Evolutionary conservation across 2,329 filamentous ascomycete genomes (phyloP), one percentile per base, ranked within the genome.

Genomic region (Monosporascus sp.): DNA sequence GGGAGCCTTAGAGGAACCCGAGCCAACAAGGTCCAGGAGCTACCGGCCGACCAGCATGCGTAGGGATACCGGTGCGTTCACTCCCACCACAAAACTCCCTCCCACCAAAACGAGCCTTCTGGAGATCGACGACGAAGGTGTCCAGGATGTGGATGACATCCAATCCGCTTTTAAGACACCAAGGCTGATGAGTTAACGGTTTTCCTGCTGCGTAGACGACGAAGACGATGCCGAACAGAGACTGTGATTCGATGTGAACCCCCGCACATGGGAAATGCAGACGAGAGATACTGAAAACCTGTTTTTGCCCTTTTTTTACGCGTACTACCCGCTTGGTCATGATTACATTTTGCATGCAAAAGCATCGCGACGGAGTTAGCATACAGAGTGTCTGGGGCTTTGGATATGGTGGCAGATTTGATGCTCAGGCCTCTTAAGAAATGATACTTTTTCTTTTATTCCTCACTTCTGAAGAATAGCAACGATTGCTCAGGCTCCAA

Each of bases 21-120:
- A 67, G 38, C 58, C 72, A 39, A 62, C 63, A 37, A 77, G 75
- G 63, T 65, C 72, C 17, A 72, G 80, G 45, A 79, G 75, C 41
- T 78, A 76, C 54, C 74, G 80, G 17, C 75, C 78, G 37, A 76
- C 77, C 52, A 80, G 73, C 56, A 78, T 83, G 72, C 74, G 80
- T 46, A 73, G 74, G 55, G 78, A 77, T 45, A 61, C 70, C 55
- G 57, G 59, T 61, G 56, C 64, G 57, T 64, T 61, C 37, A 58
- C 46, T 51, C 55, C 59, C 35, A 63, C 39, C 52, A 63, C 43
- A 46, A 59, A 60, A 39, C 47, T 31, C 52, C 61, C 43, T 54
- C 55, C 47, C 57, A 54, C 55, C 55, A 58, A 48, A 47, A 47
- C 22, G 37, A 43, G 52, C 24, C 52, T 55, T 24, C 44, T 63